Percentiles rank a stretch among this genome's conserved stretches.
These are phyloP conservation scores for Elsinoe necatrix DNA, from an alignment of 2,329 filamentous ascomycete species.

Conservation along the genomic window DNA sequence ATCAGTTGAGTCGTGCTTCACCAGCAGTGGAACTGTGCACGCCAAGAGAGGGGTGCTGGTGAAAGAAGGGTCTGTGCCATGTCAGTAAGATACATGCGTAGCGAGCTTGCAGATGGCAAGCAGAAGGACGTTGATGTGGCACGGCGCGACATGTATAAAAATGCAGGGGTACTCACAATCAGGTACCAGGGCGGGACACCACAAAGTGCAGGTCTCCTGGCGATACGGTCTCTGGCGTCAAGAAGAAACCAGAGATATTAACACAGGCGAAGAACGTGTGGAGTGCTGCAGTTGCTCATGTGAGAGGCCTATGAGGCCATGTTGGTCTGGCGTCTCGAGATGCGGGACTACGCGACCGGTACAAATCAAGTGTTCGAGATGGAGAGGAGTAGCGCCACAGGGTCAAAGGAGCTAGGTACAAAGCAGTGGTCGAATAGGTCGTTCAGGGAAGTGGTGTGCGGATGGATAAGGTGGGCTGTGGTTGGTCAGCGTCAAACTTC, in stretches of 20 bases:
- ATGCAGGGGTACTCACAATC: neutral
- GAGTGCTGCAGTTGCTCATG: neutral
- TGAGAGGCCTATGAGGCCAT: neutral
- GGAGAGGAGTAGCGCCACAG: neutral
- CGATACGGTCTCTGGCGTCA: constrained; percentile 2
- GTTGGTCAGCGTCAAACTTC: constrained; percentile 12
- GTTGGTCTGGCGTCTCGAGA: constrained; percentile 9
- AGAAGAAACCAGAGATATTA: neutral
- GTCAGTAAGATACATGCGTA: neutral
- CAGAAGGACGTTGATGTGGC: neutral
- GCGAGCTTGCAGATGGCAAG: neutral
- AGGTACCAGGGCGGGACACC: neutral
- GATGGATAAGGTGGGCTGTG: neutral
- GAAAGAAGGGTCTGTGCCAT: neutral
- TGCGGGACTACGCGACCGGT: neutral
- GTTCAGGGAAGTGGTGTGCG: neutral
- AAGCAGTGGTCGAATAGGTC: neutral
- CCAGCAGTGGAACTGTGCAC: neutral
- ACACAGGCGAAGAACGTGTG: neutral
- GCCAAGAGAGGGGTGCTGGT: neutral
- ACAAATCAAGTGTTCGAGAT: neutral
- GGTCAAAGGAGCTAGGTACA: neutral
- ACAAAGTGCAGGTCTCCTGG: neutral
- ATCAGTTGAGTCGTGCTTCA: neutral
- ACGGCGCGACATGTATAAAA: neutral